Conservation (phyloP, 306 rosid genomes). For the Prunus kanzakura region DNA sequence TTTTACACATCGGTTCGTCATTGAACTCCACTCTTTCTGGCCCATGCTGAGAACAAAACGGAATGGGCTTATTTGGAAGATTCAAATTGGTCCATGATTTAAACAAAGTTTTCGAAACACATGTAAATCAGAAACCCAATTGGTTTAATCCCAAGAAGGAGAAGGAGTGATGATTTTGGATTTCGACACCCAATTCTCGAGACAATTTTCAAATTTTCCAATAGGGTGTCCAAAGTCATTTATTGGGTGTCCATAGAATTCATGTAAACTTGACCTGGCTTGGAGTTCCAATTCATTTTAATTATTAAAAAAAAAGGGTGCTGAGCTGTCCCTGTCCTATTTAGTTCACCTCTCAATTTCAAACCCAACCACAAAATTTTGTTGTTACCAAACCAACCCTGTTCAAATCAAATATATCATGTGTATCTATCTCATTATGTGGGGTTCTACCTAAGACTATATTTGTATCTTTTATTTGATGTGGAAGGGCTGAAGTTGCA, state of each 20-base stretch:
- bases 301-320: neutral
- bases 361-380: neutral
- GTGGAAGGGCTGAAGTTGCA: constrained; percentile 9
- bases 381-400: neutral
- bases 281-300: neutral
- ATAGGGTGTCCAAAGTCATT: neutral
- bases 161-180: too few relatives aligned
- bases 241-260: neutral
- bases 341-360: constrained; percentile 1
- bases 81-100: neutral
- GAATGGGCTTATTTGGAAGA: neutral
- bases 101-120: neutral
- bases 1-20: too few relatives aligned
- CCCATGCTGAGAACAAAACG: neutral
- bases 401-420: neutral
- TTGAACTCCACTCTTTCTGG: too few relatives aligned
- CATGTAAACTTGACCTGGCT: neutral
- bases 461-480: neutral
- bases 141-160: too few relatives aligned
- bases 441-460: neutral
- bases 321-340: neutral
- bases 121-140: neutral
- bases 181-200: too few relatives aligned
- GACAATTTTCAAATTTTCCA: too few relatives aligned
- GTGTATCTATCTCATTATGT: neutral